Evolutionary conservation across 2,329 filamentous ascomycete genomes (phyloP).

Genomic region (Ophiostoma sp.): DNA sequence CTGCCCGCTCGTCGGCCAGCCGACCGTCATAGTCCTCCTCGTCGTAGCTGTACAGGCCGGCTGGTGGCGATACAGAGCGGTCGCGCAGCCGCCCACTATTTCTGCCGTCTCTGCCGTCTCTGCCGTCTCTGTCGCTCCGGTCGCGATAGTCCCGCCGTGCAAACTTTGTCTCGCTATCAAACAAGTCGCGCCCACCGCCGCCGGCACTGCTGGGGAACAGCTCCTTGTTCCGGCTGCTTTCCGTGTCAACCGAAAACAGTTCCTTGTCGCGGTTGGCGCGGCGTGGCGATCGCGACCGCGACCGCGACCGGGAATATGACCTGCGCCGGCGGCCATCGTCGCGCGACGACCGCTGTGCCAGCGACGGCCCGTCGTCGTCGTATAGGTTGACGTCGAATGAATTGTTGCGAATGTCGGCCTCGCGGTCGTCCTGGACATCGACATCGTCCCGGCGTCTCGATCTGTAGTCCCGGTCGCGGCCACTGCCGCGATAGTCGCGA

Average conservation of each 20-base stretch:
- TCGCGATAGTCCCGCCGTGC: conserved; percentile 19
- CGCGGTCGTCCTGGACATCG: conserved; percentile 41
- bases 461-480: conserved; percentile 30
- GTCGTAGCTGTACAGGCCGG: conserved; percentile 38
- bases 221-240: conserved; percentile 17
- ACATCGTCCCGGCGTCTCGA: conserved; percentile 21
- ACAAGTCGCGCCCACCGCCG: neutral
- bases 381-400: conserved; percentile 68
- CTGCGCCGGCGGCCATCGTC: conserved; percentile 24
- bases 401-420: conserved; percentile 46
- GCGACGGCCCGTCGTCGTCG: conserved; percentile 39
- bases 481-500: neutral
- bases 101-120: conserved; percentile 28
- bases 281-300: conserved; percentile 22
- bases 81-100: conserved; percentile 36
- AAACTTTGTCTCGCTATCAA: neutral
- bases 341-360: conserved; percentile 15
- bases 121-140: conserved; percentile 36
- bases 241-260: conserved; percentile 50
- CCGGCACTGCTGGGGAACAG: conserved; percentile 24
- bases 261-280: conserved; percentile 52
- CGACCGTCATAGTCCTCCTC: conserved; percentile 31
- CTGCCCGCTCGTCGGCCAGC: conserved; percentile 28
- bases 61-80: conserved; percentile 49
- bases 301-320: conserved; percentile 15